A percentile compares a stretch with the other conserved stretches of the same genome.
phyloP scores from a whole-genome alignment of 768 basidiomycete species.

The Amyloporia xantha region DNA sequence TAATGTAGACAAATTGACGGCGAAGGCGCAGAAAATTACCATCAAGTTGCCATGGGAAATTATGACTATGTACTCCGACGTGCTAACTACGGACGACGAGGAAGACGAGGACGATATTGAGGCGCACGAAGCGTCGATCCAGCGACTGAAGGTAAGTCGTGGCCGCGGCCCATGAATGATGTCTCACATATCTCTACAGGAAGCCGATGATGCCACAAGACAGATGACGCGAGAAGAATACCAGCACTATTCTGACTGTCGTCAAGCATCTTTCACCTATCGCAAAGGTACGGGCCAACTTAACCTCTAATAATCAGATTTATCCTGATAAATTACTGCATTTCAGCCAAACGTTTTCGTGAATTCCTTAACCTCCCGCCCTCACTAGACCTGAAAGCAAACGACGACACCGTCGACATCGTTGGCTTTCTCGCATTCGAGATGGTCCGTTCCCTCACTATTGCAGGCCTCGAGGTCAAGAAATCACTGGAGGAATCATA shows the following conservation, averaged over 20 bases:
- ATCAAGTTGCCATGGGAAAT: conserved; percentile 98
- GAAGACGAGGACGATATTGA: conserved; percentile 96
- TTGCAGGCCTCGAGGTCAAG: conserved; percentile 83
- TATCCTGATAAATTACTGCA: background rate
- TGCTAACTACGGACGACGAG: conserved; percentile 87
- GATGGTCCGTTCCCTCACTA: conserved; percentile 89
- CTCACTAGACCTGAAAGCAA: conserved; percentile 81
- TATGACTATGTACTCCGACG: conserved; percentile 85
- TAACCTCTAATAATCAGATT: no score
- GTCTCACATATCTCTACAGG: conserved; percentile 34
- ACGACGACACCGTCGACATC: conserved; percentile 93
- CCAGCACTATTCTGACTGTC: conserved; percentile 93
- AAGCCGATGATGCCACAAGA: conserved; percentile 91
- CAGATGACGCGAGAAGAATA: conserved; percentile 98
- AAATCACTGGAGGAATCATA: conserved; percentile 69
- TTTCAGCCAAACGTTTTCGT: conserved; percentile 85
- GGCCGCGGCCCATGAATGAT: background rate
- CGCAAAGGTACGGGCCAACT: conserved; percentile 64
- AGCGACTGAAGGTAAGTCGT: conserved; percentile 59
- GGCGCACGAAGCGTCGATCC: conserved; percentile 90
- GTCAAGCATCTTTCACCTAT: conserved; percentile 95
- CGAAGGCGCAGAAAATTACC: conserved; percentile 88
- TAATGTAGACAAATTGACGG: conserved; percentile 65
- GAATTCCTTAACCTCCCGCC: conserved; percentile 89
- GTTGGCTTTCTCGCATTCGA: conserved; percentile 97